Evolutionary conservation across 768 basidiomycete genomes (phyloP).

Genomic region (Rhizopogon sp.): DNA sequence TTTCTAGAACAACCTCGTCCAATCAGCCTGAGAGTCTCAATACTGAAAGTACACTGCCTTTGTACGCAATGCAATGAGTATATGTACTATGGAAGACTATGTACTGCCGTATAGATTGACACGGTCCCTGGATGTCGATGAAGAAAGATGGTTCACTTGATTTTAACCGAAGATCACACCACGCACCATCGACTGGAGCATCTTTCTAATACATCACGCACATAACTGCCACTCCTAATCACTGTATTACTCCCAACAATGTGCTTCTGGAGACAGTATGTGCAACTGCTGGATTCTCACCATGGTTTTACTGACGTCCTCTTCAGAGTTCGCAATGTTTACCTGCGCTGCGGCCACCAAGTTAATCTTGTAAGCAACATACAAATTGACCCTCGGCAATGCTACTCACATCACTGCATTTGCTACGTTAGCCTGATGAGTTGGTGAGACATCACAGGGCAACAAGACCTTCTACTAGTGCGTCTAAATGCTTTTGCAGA

Average conservation of each 20-base stretch:
- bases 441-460: conserved; percentile 14
- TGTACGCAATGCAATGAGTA: no score
- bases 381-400: no score
- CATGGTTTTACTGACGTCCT: not conserved
- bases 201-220: conserved; percentile 4
- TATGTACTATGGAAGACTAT: no score
- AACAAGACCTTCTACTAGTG: not conserved
- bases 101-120: no score
- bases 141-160: no score
- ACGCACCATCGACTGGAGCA: conserved; percentile 8
- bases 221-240: conserved; percentile 6
- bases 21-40: no score
- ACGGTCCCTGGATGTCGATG: no score
- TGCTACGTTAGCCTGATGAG: conserved; percentile 31
- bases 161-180: not conserved
- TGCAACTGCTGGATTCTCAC: conserved; percentile 2
- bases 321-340: conserved; percentile 41
- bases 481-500: conserved; percentile 26
- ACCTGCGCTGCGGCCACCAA: conserved; percentile 44
- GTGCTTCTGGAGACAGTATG: conserved; percentile 55
- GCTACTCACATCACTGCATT: not conserved
- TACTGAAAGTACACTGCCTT: no score
- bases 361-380: conserved; percentile 34
- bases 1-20: no score
- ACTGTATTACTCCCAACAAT: conserved; percentile 23